A percentile compares a stretch with the other conserved stretches of the same genome.
phyloP scores from a whole-genome alignment of 108 stramenopile genomes.

The Fistulifera solaris region DNA sequence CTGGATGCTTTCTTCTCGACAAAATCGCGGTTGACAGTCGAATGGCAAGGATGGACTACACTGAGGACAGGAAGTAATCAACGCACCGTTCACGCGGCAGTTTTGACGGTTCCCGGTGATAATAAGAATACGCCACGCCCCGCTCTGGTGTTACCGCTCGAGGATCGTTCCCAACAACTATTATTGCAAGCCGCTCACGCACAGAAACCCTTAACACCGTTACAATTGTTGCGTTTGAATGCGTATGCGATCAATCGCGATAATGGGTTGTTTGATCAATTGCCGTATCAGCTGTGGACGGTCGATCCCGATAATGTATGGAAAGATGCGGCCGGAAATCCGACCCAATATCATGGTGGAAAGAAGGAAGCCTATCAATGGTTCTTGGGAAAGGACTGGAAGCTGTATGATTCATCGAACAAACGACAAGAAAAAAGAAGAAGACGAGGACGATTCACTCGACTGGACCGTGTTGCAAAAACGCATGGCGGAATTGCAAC shows the following conservation, averaged over 20 bases:
- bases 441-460: slow-evolving; percentile 18
- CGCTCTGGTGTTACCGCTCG: too few relatives aligned
- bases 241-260: slow-evolving; percentile 62
- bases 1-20: too few relatives aligned
- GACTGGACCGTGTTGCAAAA: slow-evolving; percentile 17
- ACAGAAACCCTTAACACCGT: too few relatives aligned
- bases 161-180: too few relatives aligned
- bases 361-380: slow-evolving; percentile 83
- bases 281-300: slow-evolving; percentile 69
- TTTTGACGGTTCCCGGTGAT: too few relatives aligned
- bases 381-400: slow-evolving; percentile 77
- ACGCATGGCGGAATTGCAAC: slow-evolving; percentile 57
- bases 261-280: slow-evolving; percentile 57
- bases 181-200: too few relatives aligned
- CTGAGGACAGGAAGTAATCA: too few relatives aligned
- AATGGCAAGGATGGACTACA: too few relatives aligned
- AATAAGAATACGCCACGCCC: too few relatives aligned
- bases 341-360: slow-evolving; percentile 48
- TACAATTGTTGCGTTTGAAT: slow-evolving; percentile 33
- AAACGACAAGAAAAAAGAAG: slow-evolving; percentile 18
- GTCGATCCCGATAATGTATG: slow-evolving; percentile 54
- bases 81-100: too few relatives aligned
- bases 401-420: slow-evolving; percentile 16
- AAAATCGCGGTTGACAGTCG: too few relatives aligned
- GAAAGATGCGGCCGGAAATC: slow-evolving; percentile 65